phyloP scores from a whole-genome alignment of 148 eudicot species.

The Chenopodium quinoa region DNA sequence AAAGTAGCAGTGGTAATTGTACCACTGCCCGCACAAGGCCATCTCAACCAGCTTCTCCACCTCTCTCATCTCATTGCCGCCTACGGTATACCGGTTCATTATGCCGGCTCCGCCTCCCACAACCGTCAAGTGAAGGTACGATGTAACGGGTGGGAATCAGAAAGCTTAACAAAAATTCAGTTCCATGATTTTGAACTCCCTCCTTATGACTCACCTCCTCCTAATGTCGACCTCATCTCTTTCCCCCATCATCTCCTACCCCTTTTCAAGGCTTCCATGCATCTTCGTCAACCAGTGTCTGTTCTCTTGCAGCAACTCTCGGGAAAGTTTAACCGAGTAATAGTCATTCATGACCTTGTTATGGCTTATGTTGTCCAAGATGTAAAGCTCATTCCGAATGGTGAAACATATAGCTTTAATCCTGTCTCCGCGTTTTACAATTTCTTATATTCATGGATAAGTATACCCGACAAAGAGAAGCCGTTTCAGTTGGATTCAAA shows the following conservation, averaged over 20 bases:
- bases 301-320: slow-evolving; percentile 22
- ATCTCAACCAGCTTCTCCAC: slow-evolving; percentile 33
- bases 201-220: slow-evolving; percentile 24
- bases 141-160: slow-evolving; percentile 14
- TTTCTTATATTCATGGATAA: slow-evolving; percentile 18
- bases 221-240: not conserved
- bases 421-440: slow-evolving; percentile 15
- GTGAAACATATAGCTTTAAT: slow-evolving; percentile 13
- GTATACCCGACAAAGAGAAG: not conserved
- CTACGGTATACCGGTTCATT: slow-evolving; percentile 23
- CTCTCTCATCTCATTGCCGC: slow-evolving; percentile 28
- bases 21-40: slow-evolving; percentile 31
- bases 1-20: slow-evolving; percentile 20
- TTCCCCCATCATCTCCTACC: slow-evolving; percentile 30
- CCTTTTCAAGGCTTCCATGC: slow-evolving; percentile 14
- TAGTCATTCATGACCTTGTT: slow-evolving; percentile 22
- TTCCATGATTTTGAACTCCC: slow-evolving; percentile 31
- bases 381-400: slow-evolving; percentile 26
- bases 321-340: not conserved
- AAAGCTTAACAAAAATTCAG: not conserved
- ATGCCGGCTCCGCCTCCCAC: slow-evolving; percentile 18
- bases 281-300: slow-evolving; percentile 24
- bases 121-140: slow-evolving; percentile 30
- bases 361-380: slow-evolving; percentile 30
- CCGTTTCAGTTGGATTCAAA: slow-evolving; percentile 26